Percentiles rank a stretch among this genome's conserved stretches.
phyloP scores from a whole-genome alignment of 805 yeast species.

The Lipomyces yamadae region DNA sequence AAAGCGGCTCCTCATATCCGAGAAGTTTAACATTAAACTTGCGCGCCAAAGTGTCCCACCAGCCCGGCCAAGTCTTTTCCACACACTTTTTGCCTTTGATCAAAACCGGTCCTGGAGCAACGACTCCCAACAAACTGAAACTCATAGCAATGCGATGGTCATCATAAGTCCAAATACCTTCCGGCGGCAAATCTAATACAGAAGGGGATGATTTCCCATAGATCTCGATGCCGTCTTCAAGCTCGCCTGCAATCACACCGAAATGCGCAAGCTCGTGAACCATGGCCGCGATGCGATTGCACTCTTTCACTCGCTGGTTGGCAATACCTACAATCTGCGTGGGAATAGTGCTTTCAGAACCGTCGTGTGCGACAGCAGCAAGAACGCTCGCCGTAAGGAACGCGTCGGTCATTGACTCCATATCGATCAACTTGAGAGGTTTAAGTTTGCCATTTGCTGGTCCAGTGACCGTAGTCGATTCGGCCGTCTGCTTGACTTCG shows the following conservation, averaged over 20 bases:
- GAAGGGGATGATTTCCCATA: constrained; percentile 59
- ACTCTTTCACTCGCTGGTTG: constrained; percentile 96
- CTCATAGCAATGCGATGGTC: constrained; percentile 99
- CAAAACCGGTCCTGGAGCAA: constrained; percentile 63
- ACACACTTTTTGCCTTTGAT: constrained; percentile 90
- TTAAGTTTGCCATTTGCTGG: constrained; percentile 72
- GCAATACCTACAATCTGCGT: constrained; percentile 95
- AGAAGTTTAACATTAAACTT: constrained; percentile 65
- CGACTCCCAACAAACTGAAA: constrained; percentile 83
- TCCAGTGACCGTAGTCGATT: constrained; percentile 90
- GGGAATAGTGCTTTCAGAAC: constrained; percentile 50
- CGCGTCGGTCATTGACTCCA: constrained; percentile 99
- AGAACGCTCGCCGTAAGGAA: constrained; percentile 95
- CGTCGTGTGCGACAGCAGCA: constrained; percentile 77
- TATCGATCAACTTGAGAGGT: constrained; percentile 79
- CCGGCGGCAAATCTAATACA: constrained; percentile 60
- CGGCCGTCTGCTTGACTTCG: constrained; percentile 75
- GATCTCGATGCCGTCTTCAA: constrained; percentile 90
- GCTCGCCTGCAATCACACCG: constrained; percentile 83
- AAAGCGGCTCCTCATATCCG: constrained; percentile 54
- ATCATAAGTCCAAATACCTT: constrained; percentile 80
- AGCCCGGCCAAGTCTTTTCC: constrained; percentile 99
- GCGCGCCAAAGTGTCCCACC: constrained; percentile 94
- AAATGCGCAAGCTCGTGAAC: constrained; percentile 83
- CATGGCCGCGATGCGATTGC: constrained; percentile 96